Base-by-base conservation (phyloP, 2,329 filamentous ascomycete genomes). In the Zymoseptoria crescenta region DNA sequence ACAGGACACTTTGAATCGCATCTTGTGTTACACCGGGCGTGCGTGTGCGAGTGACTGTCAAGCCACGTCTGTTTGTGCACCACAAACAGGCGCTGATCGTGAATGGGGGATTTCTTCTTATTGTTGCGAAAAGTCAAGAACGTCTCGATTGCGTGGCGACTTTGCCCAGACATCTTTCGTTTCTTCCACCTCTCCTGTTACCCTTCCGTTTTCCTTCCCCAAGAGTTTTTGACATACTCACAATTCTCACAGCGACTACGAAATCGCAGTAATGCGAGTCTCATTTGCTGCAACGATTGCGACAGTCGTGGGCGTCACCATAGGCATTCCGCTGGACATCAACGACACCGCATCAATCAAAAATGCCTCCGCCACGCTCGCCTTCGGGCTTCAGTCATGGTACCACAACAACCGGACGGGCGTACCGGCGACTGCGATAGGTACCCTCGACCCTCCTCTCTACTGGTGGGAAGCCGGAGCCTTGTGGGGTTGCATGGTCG, bases 381-480 rank as follows among this genome's bases (percentile, higher is more conserved):
- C 70, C 10, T 69, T 69, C 55, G 67, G 65, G 19, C 59, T 75
- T 10, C 69, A 75, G 59, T 67, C 64, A 6, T 72, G 63, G 56
- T 75, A 75, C 59, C 57, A 67, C 20, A 72, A 71, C 64, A 74
- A 74, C 55, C 60, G 63, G 24, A 66, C 68, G 16, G 61, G 61
- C 50, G 73, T 68, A 13, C 63, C 68, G n/a, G 50, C 65, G 7
- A 64, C 62, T 9, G 62, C 65, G 1, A 59, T 74, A 16, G 78
- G 77, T 13, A 74, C 74, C 50, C 73, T 76, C 49, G 24, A 16
- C 51, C 67, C 70, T 30, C 77, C 77, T 2, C 71, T 75, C 19
- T 80, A 79, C 65, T 80, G 77, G 76, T 79, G 77, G 77, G 72
- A 76, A 59, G 74, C 74, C 2, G 77, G 76, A 19, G 73, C 73